These are phyloP conservation scores for Pistacia integerrima DNA, from an alignment of 345 rosid genomes.

Conservation along the genomic window DNA sequence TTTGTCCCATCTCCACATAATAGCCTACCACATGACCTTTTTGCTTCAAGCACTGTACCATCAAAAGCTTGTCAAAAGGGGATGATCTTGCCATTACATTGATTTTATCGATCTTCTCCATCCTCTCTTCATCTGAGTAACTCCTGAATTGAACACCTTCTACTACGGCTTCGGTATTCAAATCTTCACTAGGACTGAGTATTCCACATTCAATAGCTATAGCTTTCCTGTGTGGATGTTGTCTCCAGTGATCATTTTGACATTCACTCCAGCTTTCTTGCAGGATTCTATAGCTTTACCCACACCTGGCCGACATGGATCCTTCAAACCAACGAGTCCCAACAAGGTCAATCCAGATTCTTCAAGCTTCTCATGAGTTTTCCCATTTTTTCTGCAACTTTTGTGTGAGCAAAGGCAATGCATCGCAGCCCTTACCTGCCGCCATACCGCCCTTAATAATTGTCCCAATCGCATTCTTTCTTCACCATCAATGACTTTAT, in stretches of 20 bases:
- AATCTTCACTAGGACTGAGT: constrained; percentile 20
- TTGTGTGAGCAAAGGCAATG: constrained; percentile 49
- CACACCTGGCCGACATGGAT: constrained; percentile 50
- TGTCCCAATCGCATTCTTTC: constrained; percentile 19
- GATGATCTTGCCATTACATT: constrained; percentile 60
- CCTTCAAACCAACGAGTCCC: constrained; percentile 46
- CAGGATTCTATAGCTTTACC: constrained; percentile 33
- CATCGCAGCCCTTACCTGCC: constrained; percentile 55
- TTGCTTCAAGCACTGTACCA: constrained; percentile 46
- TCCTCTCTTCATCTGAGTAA: constrained; percentile 30
- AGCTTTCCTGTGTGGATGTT: constrained; percentile 37
- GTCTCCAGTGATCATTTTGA: constrained; percentile 48
- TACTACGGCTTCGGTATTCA: constrained; percentile 23
- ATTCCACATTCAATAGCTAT: constrained; percentile 45
- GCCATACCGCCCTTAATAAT: constrained; percentile 38
- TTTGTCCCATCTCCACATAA: constrained; percentile 58
- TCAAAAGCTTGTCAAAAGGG: constrained; percentile 51
- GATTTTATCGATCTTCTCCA: constrained; percentile 22
- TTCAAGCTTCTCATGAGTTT: constrained; percentile 17
- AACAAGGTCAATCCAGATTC: constrained; percentile 34
- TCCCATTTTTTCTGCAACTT: constrained; percentile 8
- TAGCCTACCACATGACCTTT: constrained; percentile 52
- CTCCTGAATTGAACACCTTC: constrained; percentile 40
- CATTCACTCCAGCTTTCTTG: constrained; percentile 30
- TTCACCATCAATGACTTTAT: constrained; percentile 29